Evolutionary conservation across 1,139 yeast genomes (phyloP).

Genomic region (Saccharomycopsis crataegensis): DNA sequence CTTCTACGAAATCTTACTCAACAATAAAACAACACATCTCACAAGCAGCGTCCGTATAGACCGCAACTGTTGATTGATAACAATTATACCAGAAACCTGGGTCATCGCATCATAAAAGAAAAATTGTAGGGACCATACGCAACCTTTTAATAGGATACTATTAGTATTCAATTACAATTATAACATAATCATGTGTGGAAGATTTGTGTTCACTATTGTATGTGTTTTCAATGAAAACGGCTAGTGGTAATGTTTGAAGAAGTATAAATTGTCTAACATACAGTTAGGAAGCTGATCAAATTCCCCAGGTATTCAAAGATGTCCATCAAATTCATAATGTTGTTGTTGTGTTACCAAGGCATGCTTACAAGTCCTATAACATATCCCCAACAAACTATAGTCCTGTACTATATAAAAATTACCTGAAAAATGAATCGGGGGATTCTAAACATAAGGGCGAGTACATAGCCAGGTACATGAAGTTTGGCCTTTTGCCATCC

Average conservation of each 20-base stretch:
- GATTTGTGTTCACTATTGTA: slow-evolving; percentile 17
- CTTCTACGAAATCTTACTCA: no score
- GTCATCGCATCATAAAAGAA: no score
- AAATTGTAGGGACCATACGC: no score
- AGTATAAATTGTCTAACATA: neutral
- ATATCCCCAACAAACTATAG: slow-evolving; percentile 44
- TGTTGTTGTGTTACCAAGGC: neutral
- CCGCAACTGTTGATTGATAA: no score
- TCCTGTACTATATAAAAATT: slow-evolving; percentile 34
- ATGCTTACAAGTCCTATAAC: slow-evolving; percentile 32
- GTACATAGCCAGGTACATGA: slow-evolving; percentile 36
- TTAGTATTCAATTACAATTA: no score
- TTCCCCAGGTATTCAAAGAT: slow-evolving; percentile 4
- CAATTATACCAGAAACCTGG: no score
- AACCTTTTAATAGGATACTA: no score
- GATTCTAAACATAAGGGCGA: slow-evolving; percentile 20
- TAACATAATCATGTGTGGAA: slow-evolving; percentile 12
- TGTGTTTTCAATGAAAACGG: neutral
- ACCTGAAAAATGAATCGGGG: slow-evolving; percentile 10
- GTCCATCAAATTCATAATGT: neutral
- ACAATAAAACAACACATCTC: no score
- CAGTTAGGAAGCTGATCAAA: slow-evolving; percentile 5
- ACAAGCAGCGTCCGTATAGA: no score
- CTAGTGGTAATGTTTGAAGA: neutral
- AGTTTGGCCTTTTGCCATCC: slow-evolving; percentile 55